A percentile compares a stretch with the other conserved stretches of the same genome.
These are phyloP conservation scores for Phellopilus nigrolimitatus DNA, from an alignment of 1,284 basidiomycete species.

Conservation along the genomic window DNA sequence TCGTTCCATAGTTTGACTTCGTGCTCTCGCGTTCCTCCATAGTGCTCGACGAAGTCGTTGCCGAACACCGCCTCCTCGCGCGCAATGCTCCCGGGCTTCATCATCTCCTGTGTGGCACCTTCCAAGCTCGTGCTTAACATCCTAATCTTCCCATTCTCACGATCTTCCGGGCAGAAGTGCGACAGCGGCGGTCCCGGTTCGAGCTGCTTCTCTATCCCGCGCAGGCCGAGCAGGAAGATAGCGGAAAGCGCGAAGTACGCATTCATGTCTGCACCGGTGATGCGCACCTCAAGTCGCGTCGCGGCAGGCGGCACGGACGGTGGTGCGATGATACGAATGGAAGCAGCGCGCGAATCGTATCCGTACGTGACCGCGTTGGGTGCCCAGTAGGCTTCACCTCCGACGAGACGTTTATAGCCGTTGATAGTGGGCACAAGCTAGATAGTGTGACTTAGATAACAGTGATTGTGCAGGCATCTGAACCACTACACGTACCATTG, in stretches of 20 bases:
- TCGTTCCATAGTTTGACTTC: conserved; percentile 84
- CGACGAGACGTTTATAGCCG: conserved; percentile 95
- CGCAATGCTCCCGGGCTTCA: conserved; percentile 72
- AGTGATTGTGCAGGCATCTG: too few species aligned
- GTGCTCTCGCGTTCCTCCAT: conserved; percentile 86
- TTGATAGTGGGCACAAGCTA: conserved; percentile 91
- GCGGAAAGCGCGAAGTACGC: conserved; percentile 85
- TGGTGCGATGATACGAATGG: conserved; percentile 86
- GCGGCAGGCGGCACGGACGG: conserved; percentile 77
- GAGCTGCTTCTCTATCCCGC: conserved; percentile 81
- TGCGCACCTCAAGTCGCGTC: conserved; percentile 85
- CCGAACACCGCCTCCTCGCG: conserved; percentile 74
- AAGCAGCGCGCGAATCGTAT: conserved; percentile 91
- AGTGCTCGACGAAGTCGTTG: conserved; percentile 89
- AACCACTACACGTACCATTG: conserved; percentile 44
- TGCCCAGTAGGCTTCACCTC: conserved; percentile 94
- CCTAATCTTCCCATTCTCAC: conserved; percentile 52
- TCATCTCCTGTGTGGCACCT: conserved; percentile 76
- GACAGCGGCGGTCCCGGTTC: conserved; percentile 67
- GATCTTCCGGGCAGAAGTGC: conserved; percentile 52
- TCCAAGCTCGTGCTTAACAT: conserved; percentile 78
- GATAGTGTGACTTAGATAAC: too few species aligned
- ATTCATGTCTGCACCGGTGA: conserved; percentile 97
- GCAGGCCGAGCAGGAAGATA: conserved; percentile 80
- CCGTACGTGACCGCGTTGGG: conserved; percentile 92